A percentile compares a stretch with the other conserved stretches of the same genome.
Evolutionary conservation across 139 green algal genomes (phyloP).

Genomic region (Auxenochlorella pyrenoidosa): DNA sequence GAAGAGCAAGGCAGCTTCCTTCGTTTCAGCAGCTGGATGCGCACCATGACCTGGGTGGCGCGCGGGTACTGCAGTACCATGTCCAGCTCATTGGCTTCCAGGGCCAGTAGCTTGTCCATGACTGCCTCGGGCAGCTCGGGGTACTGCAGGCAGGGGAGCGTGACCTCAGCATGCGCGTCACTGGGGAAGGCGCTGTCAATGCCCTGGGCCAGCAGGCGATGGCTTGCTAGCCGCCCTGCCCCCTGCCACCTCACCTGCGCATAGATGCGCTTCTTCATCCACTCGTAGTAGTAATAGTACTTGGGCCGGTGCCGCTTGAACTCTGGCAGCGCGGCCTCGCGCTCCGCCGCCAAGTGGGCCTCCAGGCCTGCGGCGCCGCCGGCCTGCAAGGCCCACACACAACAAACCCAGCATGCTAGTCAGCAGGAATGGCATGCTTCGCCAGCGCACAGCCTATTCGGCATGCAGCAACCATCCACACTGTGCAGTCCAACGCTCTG

Average conservation of each 20-base stretch:
- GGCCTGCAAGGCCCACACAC: neutral
- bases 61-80: slow-evolving; percentile 75
- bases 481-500: no score
- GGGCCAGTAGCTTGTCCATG: slow-evolving; percentile 76
- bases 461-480: no score
- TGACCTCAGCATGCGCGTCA: no score
- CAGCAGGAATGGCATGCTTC: no score
- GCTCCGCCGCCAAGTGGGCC: slow-evolving; percentile 42
- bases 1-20: no score
- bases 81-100: slow-evolving; percentile 81
- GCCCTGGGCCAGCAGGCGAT: no score
- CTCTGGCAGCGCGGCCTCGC: slow-evolving; percentile 53
- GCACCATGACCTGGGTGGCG: slow-evolving; percentile 54
- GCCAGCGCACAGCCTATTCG: no score
- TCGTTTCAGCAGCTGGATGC: no score
- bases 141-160: slow-evolving; percentile 14
- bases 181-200: no score
- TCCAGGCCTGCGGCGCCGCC: slow-evolving; percentile 43
- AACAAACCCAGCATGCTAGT: neutral
- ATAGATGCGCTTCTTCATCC: slow-evolving; percentile 74
- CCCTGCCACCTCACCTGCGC: neutral
- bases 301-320: slow-evolving; percentile 64
- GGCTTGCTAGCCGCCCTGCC: no score
- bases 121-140: slow-evolving; percentile 70
- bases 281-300: slow-evolving; percentile 84